A percentile compares a stretch with the other conserved stretches of the same genome.
phyloP scores from a whole-genome alignment of 768 basidiomycete genomes.

The Asterophora lycoperdoides region DNA sequence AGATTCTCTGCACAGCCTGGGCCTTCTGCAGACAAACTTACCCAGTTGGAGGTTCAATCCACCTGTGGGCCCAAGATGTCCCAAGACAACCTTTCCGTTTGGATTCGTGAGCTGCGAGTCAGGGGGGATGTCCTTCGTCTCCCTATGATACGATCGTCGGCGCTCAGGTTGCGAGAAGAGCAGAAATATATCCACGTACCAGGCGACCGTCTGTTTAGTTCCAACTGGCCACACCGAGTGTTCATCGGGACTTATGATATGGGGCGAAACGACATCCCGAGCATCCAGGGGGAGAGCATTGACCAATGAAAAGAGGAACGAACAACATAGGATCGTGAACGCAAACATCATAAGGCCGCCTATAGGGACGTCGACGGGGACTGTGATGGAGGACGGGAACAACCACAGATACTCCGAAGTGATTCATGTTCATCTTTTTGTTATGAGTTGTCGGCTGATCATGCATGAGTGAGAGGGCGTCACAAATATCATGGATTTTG shows the following conservation, averaged over 20 bases:
- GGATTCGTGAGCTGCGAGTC: conserved; percentile 44
- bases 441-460: conserved; percentile 17
- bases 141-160: conserved; percentile 31
- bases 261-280: conserved; percentile 47
- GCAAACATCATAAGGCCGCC: conserved; percentile 24
- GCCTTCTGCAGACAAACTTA: conserved; percentile 24
- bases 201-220: conserved; percentile 43
- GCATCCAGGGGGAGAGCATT: conserved; percentile 33
- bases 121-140: conserved; percentile 43
- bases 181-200: conserved; percentile 32
- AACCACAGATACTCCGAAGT: conserved; percentile 9
- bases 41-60: conserved; percentile 54
- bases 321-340: conserved; percentile 27
- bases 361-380: conserved; percentile 15
- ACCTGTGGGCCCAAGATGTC: conserved; percentile 35
- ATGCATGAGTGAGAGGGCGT: no score
- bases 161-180: not conserved
- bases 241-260: conserved; percentile 43
- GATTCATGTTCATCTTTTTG: conserved; percentile 12
- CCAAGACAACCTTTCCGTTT: conserved; percentile 48
- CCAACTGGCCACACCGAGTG: conserved; percentile 50
- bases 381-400: conserved; percentile 15
- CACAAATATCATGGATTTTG: conserved; percentile 21
- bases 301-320: conserved; percentile 26
- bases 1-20: not conserved